A percentile compares a stretch with the other conserved stretches of the same genome.
These are phyloP conservation scores for Tricholoma flavovirens DNA, from an alignment of 768 basidiomycete genomes.

Conservation along the genomic window DNA sequence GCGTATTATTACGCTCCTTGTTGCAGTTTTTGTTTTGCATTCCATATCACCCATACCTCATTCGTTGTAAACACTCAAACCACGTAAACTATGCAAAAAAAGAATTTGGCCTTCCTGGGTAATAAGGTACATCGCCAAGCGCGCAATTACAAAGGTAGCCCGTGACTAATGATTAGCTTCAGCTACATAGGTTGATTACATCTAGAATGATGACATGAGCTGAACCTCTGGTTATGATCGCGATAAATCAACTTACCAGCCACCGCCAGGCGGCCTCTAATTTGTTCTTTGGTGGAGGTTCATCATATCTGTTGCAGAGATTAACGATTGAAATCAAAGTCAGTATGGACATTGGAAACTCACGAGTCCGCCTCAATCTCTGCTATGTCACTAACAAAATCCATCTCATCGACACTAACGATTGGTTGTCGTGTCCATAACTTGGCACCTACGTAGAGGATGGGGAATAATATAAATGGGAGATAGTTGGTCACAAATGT, in stretches of 20 bases:
- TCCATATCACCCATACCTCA: conserved; percentile 1
- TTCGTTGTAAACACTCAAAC: background rate
- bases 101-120: background rate
- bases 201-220: background rate
- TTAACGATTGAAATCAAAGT: background rate
- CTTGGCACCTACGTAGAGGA: conserved; percentile 61
- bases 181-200: background rate
- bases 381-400: conserved; percentile 67
- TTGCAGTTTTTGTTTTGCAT: background rate
- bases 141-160: too few species aligned
- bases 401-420: conserved; percentile 65
- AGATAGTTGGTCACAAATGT: conserved; percentile 85
- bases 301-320: conserved; percentile 43
- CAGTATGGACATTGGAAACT: conserved; percentile 17
- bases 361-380: conserved; percentile 64
- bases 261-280: conserved; percentile 71
- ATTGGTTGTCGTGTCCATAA: conserved; percentile 43
- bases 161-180: too few species aligned
- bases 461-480: conserved; percentile 64
- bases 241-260: conserved; percentile 50
- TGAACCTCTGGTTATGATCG: too few species aligned
- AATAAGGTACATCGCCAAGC: background rate
- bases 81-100: background rate
- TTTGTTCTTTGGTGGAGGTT: conserved; percentile 64
- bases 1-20: background rate